These are phyloP conservation scores for Daldinia bambusicola DNA, from an alignment of 495 filamentous ascomycete genomes.

Conservation along the genomic window DNA sequence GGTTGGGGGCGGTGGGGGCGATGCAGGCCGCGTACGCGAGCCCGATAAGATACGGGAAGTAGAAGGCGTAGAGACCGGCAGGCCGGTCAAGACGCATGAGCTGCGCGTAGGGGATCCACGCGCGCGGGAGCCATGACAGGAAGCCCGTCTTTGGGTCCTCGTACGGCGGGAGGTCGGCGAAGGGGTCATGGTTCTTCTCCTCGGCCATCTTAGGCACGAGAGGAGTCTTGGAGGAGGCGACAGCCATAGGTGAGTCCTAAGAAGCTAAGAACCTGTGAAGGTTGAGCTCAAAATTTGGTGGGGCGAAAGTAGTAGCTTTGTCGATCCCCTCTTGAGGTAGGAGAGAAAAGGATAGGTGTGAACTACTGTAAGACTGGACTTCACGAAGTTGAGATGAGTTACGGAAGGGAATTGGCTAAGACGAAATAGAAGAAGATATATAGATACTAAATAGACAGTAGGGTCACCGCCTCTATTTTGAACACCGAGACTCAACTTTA, in stretches of 20 bases:
- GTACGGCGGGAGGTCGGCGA: not conserved
- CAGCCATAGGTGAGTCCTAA: not conserved
- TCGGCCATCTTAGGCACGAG: not conserved
- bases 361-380: not conserved
- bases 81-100: not conserved
- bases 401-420: not conserved
- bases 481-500: not conserved
- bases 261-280: too few species aligned
- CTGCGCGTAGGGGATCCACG: conserved; percentile 1
- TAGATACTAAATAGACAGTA: not conserved
- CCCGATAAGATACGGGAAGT: not conserved
- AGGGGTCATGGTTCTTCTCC: not conserved
- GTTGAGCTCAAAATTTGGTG: not conserved
- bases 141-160: not conserved
- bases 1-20: not conserved
- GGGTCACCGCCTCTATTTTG: not conserved
- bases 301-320: not conserved
- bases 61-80: not conserved
- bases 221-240: not conserved
- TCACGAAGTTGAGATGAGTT: not conserved
- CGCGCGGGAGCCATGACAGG: not conserved
- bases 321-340: not conserved
- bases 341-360: not conserved
- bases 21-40: not conserved
- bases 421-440: not conserved